Evolutionary conservation across 1,139 yeast genomes (phyloP), one percentile per base, ranked within the genome.

Genomic region (Yamadazyma sp.): DNA sequence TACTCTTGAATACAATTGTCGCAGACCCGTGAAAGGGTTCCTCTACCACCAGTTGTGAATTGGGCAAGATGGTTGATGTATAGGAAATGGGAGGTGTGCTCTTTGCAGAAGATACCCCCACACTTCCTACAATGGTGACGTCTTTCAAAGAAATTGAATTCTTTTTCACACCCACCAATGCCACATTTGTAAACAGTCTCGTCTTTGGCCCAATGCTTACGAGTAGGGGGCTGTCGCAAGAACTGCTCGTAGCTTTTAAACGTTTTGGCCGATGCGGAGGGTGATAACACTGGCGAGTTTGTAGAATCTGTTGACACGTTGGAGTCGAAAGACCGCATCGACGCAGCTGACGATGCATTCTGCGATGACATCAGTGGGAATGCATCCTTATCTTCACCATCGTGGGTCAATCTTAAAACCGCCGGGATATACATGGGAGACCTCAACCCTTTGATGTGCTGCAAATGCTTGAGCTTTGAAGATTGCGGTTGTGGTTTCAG

Each of bases 111-210:
- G 11, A 90, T 77, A 22, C 88, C 95, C 14, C 97, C 97, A 65
- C 97, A 90, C 54, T 86, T 83, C 37, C 97, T 76, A 57, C 97
- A 90, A 62, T 90, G 97, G 57, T 90, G 97, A 42, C 94, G 79
- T 46, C 97, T 76, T 51, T 89, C 95, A 59, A 87, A 78, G 53
- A 85, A 80, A 35, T 86, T 79, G 59, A 86, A 78, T 40, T 74
- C 57, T 59, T 75, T 75, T 41, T 71, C 66, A 62, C 97, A 89
- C n/a, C 47, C 11, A 2, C 57, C 50, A 18, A 75, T 73, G n/a
- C 76, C 73, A 57, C 97, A 89, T 35, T 76, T 70, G 33, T 67
- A 62, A 21, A 86, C 78, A 12, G 74, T 58, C 33, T 74, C 75
- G 57, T 89, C 95, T 29, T 86, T 80, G 34, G 80, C 67, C 97